These are phyloP conservation scores for Alternaria sp. DNA, from an alignment of 2,329 filamentous ascomycete genomes.

Conservation along the genomic window DNA sequence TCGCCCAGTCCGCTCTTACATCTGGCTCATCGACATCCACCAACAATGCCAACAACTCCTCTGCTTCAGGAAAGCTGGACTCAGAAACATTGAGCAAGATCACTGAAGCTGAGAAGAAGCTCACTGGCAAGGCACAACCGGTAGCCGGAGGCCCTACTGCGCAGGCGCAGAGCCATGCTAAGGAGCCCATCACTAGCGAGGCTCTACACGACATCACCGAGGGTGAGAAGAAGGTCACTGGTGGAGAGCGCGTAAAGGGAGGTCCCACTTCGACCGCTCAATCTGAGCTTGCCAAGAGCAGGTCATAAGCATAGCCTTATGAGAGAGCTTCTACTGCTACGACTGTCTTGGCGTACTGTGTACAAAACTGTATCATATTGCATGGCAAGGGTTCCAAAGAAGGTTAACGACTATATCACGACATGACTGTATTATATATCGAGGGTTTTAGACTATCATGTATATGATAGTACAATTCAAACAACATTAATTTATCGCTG, in stretches of 20 bases:
- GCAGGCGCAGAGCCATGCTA: slow-evolving; percentile 41
- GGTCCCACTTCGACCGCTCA: slow-evolving; percentile 42
- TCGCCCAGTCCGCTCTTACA: slow-evolving; percentile 44
- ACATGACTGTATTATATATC: not conserved
- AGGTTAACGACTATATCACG: not conserved
- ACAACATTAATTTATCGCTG: not conserved
- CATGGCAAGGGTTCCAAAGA: not conserved
- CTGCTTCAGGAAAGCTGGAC: slow-evolving; percentile 32
- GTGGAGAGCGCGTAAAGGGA: slow-evolving; percentile 43
- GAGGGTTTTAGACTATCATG: not conserved
- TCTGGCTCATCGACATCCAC: not conserved
- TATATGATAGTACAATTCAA: not conserved
- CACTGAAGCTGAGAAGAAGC: slow-evolving; percentile 41
- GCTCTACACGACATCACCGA: slow-evolving; percentile 45
- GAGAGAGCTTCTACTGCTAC: not conserved
- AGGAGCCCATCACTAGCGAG: slow-evolving; percentile 41
- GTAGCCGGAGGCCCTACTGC: slow-evolving; percentile 40
- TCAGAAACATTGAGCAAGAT: slow-evolving; percentile 40
- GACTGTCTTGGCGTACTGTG: not conserved
- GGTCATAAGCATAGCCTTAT: slow-evolving; percentile 4
- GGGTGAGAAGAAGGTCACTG: slow-evolving; percentile 47
- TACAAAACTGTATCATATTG: slow-evolving; percentile 5
- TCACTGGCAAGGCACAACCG: slow-evolving; percentile 31
- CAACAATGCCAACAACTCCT: not conserved
- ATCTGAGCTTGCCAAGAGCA: slow-evolving; percentile 46